Conservation (phyloP, 768 basidiomycete genomes). For the Hygrocybe coccinea region DNA sequence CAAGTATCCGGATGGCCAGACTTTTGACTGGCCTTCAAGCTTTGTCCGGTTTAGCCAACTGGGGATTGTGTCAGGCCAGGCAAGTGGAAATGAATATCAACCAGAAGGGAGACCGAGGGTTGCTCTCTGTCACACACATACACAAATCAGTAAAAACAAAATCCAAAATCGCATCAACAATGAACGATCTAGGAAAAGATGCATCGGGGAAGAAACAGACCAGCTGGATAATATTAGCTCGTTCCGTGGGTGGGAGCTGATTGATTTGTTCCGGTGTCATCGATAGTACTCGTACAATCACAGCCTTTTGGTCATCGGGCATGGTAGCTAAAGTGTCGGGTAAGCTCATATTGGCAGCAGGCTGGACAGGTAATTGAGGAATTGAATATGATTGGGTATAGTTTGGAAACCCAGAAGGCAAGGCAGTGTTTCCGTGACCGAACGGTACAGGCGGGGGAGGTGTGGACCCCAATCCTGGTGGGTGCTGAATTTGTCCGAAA, state of each 20-base stretch:
- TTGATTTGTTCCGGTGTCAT: slow-evolving; percentile 86
- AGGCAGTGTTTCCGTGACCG: slow-evolving; percentile 5
- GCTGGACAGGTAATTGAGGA: slow-evolving; percentile 27
- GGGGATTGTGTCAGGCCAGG: too few species aligned
- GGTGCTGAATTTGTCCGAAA: background rate
- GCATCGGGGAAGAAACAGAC: slow-evolving; percentile 45
- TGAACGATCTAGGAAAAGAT: background rate
- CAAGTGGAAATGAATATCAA: too few species aligned
- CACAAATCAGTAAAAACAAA: background rate
- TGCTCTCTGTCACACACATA: slow-evolving; percentile 28
- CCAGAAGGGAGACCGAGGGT: slow-evolving; percentile 34
- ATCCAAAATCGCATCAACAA: background rate
- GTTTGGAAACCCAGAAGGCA: slow-evolving; percentile 17
- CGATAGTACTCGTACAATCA: slow-evolving; percentile 72
- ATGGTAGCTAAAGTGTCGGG: slow-evolving; percentile 55
- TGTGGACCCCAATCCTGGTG: background rate
- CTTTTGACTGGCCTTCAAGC: too few species aligned
- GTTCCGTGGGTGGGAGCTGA: slow-evolving; percentile 64
- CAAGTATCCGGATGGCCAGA: too few species aligned
- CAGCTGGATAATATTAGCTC: slow-evolving; percentile 75
- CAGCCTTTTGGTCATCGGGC: slow-evolving; percentile 68
- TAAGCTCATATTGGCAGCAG: slow-evolving; percentile 17
- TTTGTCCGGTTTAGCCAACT: too few species aligned
- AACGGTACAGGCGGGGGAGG: slow-evolving; percentile 1
- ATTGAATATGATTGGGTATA: slow-evolving; percentile 21